Percentiles rank a stretch among this genome's conserved stretches.
Conservation (phyloP, 2,329 filamentous ascomycete genomes). For the Tolypocladium tundrense region DNA sequence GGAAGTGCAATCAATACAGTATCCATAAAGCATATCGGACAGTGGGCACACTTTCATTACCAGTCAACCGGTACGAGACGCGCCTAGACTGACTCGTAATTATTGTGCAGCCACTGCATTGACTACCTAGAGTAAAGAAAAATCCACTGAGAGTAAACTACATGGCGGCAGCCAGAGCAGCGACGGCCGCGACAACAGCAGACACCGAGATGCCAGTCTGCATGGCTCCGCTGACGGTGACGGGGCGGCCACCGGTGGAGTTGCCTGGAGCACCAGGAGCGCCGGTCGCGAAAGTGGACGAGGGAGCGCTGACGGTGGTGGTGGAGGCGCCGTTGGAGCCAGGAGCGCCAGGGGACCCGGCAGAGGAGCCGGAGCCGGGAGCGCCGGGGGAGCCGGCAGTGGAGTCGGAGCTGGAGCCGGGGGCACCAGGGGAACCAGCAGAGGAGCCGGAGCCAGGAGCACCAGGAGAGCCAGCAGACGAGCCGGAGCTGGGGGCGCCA, state of each 20-base stretch:
- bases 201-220: background rate
- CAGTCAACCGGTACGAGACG: too few species aligned
- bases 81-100: too few species aligned
- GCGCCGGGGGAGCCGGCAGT: background rate
- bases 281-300: background rate
- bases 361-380: background rate
- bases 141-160: background rate
- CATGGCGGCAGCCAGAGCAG: background rate
- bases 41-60: too few species aligned
- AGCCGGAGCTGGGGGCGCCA: too few species aligned
- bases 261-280: background rate
- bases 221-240: background rate
- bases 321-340: background rate
- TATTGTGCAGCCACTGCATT: too few species aligned
- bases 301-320: background rate
- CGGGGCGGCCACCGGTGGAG: background rate
- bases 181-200: background rate
- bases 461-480: too few species aligned
- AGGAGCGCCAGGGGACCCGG: background rate
- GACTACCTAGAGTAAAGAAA: too few species aligned
- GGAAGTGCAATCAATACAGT: too few species aligned
- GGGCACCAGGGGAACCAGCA: background rate
- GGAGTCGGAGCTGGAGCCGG: background rate
- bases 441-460: too few species aligned
- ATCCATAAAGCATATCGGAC: too few species aligned